These are phyloP conservation scores for Phaeosphaeriaceae sp. DNA, from an alignment of 2,329 filamentous ascomycete species.

Conservation along the genomic window DNA sequence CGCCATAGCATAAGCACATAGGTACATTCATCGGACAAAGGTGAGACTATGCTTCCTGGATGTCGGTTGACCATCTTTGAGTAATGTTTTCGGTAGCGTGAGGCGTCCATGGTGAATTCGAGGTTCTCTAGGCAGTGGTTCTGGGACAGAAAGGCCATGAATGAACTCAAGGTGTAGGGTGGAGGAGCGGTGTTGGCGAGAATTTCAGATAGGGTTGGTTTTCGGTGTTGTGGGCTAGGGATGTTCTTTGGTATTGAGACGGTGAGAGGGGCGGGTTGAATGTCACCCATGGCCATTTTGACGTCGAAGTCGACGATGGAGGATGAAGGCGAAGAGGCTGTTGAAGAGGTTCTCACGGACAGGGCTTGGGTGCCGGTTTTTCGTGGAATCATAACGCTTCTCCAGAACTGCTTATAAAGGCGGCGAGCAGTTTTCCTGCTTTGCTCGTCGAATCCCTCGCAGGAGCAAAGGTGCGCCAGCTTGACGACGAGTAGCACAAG, in stretches of 20 bases:
- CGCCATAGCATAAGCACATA: constrained; percentile 85
- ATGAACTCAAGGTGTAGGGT: constrained; percentile 89
- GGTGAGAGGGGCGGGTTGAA: constrained; percentile 53
- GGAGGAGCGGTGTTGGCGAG: constrained; percentile 83
- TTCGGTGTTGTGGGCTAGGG: constrained; percentile 59
- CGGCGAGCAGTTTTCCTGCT: constrained; percentile 41
- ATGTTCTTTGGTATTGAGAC: constrained; percentile 56
- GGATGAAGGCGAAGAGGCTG: constrained; percentile 41
- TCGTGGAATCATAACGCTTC: constrained; percentile 46
- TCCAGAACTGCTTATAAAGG: constrained; percentile 48
- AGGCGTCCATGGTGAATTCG: constrained; percentile 94
- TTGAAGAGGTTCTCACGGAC: constrained; percentile 43
- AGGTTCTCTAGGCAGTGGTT: constrained; percentile 97
- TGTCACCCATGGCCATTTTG: constrained; percentile 58
- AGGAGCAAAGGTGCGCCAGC: constrained; percentile 49
- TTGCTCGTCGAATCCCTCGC: constrained; percentile 41
- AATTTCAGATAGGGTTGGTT: constrained; percentile 84
- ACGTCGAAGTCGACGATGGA: constrained; percentile 48
- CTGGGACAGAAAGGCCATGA: constrained; percentile 95
- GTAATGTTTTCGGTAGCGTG: constrained; percentile 77
- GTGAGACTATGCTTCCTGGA: constrained; percentile 54
- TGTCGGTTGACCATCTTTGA: constrained; percentile 62
- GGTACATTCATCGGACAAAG: constrained; percentile 64
- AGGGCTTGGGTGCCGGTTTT: constrained; percentile 36
- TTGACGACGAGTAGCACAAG: constrained; percentile 43